Evolutionary conservation across 306 rosid species (phyloP).

Genomic region (Vigna trinervia): DNA sequence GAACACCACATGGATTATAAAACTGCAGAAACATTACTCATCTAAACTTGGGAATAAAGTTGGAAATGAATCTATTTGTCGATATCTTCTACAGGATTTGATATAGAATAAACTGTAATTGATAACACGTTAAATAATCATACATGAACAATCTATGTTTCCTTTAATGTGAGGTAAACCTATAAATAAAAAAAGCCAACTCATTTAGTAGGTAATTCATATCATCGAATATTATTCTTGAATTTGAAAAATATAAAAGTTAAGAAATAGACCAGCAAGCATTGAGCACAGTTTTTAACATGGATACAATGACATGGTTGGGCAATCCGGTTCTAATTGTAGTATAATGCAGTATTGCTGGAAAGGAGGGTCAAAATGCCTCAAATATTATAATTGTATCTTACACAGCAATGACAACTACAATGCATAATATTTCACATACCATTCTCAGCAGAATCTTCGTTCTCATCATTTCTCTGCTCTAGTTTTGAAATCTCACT

Average conservation of each 20-base stretch:
- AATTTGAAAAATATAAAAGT: constrained; percentile 21
- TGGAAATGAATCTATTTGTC: neutral
- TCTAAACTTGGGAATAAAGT: constrained; percentile 16
- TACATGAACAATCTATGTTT: neutral
- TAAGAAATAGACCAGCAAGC: neutral
- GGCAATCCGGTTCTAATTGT: constrained; percentile 35
- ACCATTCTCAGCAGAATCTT: constrained; percentile 61
- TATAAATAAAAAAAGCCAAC: neutral
- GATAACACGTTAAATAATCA: neutral
- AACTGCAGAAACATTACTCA: neutral
- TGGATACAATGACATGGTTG: constrained; percentile 22
- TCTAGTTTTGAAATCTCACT: constrained; percentile 68
- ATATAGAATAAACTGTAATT: neutral
- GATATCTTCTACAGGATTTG: neutral
- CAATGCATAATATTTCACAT: constrained; percentile 47
- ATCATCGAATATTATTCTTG: constrained; percentile 26
- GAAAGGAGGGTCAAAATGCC: constrained; percentile 47
- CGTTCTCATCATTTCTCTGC: constrained; percentile 64
- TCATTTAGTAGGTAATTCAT: constrained; percentile 6
- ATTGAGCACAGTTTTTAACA: constrained; percentile 30
- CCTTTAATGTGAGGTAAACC: neutral
- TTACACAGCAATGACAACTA: constrained; percentile 46
- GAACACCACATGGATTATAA: neutral
- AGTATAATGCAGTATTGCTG: constrained; percentile 46
- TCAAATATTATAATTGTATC: constrained; percentile 47